Base-by-base conservation (phyloP, 2,329 filamentous ascomycete species). In the Zasmidium citrigriseum region DNA sequence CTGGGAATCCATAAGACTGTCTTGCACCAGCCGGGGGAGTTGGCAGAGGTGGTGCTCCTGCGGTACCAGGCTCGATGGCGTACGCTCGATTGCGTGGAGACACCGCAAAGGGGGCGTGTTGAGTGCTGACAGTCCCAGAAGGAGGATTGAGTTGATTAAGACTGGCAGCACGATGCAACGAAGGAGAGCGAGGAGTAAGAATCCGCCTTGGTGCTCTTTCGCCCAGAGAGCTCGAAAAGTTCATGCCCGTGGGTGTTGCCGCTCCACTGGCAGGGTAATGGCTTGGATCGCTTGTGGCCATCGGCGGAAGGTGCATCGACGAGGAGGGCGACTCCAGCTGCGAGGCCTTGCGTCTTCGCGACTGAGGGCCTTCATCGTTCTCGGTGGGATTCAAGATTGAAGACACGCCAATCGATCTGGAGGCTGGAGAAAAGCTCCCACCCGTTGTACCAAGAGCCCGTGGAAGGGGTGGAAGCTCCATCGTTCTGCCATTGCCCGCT, bases 161-260 rank as follows among this genome's bases (percentile, higher is more conserved):
- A 65, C 82, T 85, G 18, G 80, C 75, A 23, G 81, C 77, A 60
- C 84, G 80, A 54, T 76, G 75, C 44, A 79, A 53, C 3, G 68
- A 73, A 10, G 85, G 84, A 10, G 86, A 86, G 62, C 80, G 78
- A 0, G 86, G 83, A 11, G 82, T 86, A 60, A 86, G 68, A n/a
- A 84, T 80, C 29, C 80, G 80, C 62, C 84, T 62, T 16, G 63
- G 61, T 29, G 57, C 49, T 51, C 57, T 50, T 5, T 60, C 62
- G 9, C 56, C 55, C 24, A 59, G 34, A 12, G 47, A 53, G 25
- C 52, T 44, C 20, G 49, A 20, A n/a, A 58, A 29, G 41, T 55
- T 50, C 62, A 59, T 64, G 11, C 52, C 57, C 14, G 50, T 14
- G 22, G 57, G 44, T 64, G 70, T 56, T 68, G 73, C 18, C 55